A percentile compares a stretch with the other conserved stretches of the same genome.
Conservation (phyloP, 73 alveolate genomes). For the Blepharisma japonicum region DNA sequence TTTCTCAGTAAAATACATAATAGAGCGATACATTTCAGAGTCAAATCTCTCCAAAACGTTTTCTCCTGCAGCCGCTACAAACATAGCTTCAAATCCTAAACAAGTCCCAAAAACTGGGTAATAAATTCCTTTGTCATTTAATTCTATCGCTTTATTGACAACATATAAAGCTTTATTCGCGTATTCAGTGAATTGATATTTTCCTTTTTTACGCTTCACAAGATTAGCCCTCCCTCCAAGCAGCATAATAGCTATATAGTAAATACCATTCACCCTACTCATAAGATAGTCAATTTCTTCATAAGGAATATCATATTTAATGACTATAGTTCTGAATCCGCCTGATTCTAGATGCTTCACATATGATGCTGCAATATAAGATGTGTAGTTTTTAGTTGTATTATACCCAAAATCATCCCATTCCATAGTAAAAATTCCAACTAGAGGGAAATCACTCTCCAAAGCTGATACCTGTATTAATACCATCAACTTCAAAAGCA, state of each 20-base stretch:
- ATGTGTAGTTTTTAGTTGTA: no score
- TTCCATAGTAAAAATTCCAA: no score
- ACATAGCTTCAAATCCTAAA: constrained; percentile 50
- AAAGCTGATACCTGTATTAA: no score
- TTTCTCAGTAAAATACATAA: background rate
- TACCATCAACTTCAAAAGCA: no score
- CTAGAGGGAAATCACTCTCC: no score
- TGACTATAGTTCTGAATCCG: constrained; percentile 43
- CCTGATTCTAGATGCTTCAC: background rate
- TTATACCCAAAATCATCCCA: no score
- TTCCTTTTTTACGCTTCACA: background rate
- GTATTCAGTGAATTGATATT: constrained; percentile 27
- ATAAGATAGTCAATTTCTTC: constrained; percentile 36
- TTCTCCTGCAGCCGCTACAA: constrained; percentile 6
- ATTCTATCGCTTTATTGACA: constrained; percentile 30
- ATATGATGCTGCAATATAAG: no score
- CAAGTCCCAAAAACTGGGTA: constrained; percentile 70
- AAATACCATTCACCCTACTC: constrained; percentile 41
- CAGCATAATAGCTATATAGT: constrained; percentile 9
- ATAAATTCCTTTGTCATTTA: constrained; percentile 50
- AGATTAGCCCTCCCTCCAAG: constrained; percentile 54
- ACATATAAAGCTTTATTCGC: constrained; percentile 39
- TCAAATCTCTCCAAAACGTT: constrained; percentile 9
- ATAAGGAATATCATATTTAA: constrained; percentile 27
- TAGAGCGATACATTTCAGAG: background rate